phyloP scores from a whole-genome alignment of 1,139 yeast genomes.

The Hansenula lynferdii region DNA sequence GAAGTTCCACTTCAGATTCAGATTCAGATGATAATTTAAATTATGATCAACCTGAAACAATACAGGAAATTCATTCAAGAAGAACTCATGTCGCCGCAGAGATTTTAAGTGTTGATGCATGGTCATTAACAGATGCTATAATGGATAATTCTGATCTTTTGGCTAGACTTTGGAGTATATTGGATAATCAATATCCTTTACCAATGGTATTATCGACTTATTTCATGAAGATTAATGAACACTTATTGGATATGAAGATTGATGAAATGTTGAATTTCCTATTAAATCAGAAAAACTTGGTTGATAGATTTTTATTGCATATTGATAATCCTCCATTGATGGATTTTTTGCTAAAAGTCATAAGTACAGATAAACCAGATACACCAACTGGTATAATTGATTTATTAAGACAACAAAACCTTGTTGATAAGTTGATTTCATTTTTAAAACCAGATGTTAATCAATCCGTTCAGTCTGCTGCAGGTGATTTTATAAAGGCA shows the following conservation, averaged over 20 bases:
- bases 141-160: constrained; percentile 70
- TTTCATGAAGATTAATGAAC: constrained; percentile 93
- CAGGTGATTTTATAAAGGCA: constrained; percentile 93
- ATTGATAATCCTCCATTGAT: constrained; percentile 67
- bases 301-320: constrained; percentile 50
- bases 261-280: constrained; percentile 71
- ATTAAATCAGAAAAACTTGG: constrained; percentile 45
- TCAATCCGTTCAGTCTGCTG: constrained; percentile 81
- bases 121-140: constrained; percentile 91
- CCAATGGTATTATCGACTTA: constrained; percentile 78
- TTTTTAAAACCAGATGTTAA: constrained; percentile 45
- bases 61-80: constrained; percentile 54
- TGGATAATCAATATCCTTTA: constrained; percentile 61
- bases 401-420: constrained; percentile 42
- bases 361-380: constrained; percentile 63
- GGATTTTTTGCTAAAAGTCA: constrained; percentile 62
- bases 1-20: constrained; percentile 21
- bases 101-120: constrained; percentile 84
- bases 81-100: constrained; percentile 90
- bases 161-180: constrained; percentile 71
- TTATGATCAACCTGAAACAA: constrained; percentile 32
- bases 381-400: constrained; percentile 59
- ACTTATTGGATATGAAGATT: constrained; percentile 82
- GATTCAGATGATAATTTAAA: constrained; percentile 26
- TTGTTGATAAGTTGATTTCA: constrained; percentile 49